Evolutionary conservation across 306 rosid species (phyloP).

Genomic region (Biancaea sappan): DNA sequence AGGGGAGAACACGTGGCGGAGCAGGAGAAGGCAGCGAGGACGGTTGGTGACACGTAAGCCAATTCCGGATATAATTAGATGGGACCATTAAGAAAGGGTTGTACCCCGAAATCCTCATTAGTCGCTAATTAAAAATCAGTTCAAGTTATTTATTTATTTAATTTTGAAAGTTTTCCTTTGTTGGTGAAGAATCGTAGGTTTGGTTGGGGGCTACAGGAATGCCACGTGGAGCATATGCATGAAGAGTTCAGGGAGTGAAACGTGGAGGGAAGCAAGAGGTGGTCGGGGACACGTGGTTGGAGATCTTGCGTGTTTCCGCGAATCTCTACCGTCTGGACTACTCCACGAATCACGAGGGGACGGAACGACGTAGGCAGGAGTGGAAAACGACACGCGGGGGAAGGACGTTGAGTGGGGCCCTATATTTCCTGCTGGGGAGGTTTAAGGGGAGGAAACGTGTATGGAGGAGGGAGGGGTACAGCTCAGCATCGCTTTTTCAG

Average conservation of each 20-base stretch:
- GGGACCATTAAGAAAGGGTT: neutral
- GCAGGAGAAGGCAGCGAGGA: neutral
- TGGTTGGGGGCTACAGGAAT: neutral
- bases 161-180: neutral
- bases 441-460: neutral
- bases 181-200: neutral
- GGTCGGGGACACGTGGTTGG: conserved; percentile 11
- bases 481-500: neutral
- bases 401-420: neutral
- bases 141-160: neutral
- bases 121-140: conserved; percentile 7
- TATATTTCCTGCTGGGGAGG: neutral
- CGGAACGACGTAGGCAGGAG: neutral
- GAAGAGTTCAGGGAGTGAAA: neutral
- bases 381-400: neutral
- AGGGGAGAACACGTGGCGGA: conserved; percentile 8
- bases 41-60: conserved; percentile 26
- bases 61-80: conserved; percentile 1
- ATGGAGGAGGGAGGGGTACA: neutral
- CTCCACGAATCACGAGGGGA: neutral
- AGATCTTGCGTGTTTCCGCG: neutral
- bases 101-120: neutral
- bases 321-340: neutral
- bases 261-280: neutral
- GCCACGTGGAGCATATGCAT: neutral